Evolutionary conservation across 1,139 yeast species (phyloP).

Genomic region (Kodamaea suecica): DNA sequence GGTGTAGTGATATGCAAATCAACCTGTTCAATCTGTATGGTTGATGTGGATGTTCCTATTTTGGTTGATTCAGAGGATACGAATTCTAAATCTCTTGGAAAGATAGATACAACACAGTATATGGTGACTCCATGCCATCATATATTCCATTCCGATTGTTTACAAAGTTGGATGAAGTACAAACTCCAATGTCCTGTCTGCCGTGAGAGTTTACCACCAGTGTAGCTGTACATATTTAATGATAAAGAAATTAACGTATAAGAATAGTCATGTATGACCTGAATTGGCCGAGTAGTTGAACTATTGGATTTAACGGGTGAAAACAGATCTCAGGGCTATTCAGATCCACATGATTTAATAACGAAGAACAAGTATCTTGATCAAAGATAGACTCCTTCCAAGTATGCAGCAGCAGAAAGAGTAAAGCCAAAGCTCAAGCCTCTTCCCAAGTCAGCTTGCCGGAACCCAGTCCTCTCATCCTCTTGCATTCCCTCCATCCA

Average conservation of each 20-base stretch:
- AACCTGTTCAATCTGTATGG: constrained; percentile 93
- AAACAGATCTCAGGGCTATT: too few relatives aligned
- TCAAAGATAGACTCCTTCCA: too few relatives aligned
- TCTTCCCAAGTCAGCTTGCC: too few relatives aligned
- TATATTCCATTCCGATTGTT: constrained; percentile 81
- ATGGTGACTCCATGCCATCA: constrained; percentile 95
- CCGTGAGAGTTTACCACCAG: constrained; percentile 79
- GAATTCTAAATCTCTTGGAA: constrained; percentile 10
- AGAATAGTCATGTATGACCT: background rate
- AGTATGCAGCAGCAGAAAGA: too few relatives aligned
- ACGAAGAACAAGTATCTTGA: too few relatives aligned
- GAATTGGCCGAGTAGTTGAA: too few relatives aligned
- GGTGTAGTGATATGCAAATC: constrained; percentile 30
- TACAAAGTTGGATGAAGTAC: constrained; percentile 92
- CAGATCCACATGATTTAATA: too few relatives aligned
- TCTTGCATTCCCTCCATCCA: too few relatives aligned
- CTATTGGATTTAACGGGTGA: too few relatives aligned
- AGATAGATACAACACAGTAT: constrained; percentile 42
- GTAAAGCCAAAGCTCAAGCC: too few relatives aligned
- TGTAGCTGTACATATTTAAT: constrained; percentile 22
- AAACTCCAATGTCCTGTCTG: constrained; percentile 94
- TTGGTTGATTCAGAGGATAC: constrained; percentile 28
- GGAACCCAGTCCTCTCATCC: too few relatives aligned
- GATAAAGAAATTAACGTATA: background rate
- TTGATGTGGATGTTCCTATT: constrained; percentile 61